phyloP scores from a whole-genome alignment of 225 moss, liverwort and hornwort species.

The Sphagnum tenellum region DNA sequence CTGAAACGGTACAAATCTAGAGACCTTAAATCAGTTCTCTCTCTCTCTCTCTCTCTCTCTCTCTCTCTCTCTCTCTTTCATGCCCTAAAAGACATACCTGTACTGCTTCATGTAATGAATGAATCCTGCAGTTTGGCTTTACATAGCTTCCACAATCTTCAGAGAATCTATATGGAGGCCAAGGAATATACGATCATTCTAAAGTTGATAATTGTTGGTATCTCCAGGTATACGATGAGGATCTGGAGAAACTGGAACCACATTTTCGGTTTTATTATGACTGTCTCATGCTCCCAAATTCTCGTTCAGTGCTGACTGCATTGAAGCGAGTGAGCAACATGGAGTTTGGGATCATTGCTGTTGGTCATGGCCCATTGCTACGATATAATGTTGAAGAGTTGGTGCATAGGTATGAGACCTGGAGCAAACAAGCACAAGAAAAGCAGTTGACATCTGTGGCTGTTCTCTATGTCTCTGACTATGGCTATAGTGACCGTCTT shows the following conservation, averaged over 20 bases:
- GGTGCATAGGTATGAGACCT: conserved; percentile 63
- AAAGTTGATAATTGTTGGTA: not conserved
- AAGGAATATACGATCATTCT: no score
- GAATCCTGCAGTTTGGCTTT: no score
- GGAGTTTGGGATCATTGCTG: conserved; percentile 65
- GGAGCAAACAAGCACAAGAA: conserved; percentile 80
- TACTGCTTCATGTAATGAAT: no score
- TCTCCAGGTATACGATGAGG: conserved; percentile 68
- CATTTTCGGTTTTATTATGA: conserved; percentile 93
- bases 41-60: no score
- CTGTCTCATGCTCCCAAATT: conserved; percentile 90
- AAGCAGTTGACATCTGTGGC: conserved; percentile 84
- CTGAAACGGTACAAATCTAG: conserved; percentile 31
- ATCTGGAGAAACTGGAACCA: conserved; percentile 55
- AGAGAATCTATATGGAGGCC: no score
- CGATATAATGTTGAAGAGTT: conserved; percentile 70
- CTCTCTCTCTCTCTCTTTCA: no score
- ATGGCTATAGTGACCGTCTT: conserved; percentile 87
- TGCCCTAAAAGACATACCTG: no score
- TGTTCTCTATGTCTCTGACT: conserved; percentile 82
- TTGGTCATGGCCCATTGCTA: conserved; percentile 79
- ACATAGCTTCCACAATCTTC: no score
- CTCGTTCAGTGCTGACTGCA: conserved; percentile 73
- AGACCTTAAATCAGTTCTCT: not conserved
- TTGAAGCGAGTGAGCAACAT: conserved; percentile 61